phyloP scores from a whole-genome alignment of 192 early-diverging fungal species.

The Irineochytrium annulatum region DNA sequence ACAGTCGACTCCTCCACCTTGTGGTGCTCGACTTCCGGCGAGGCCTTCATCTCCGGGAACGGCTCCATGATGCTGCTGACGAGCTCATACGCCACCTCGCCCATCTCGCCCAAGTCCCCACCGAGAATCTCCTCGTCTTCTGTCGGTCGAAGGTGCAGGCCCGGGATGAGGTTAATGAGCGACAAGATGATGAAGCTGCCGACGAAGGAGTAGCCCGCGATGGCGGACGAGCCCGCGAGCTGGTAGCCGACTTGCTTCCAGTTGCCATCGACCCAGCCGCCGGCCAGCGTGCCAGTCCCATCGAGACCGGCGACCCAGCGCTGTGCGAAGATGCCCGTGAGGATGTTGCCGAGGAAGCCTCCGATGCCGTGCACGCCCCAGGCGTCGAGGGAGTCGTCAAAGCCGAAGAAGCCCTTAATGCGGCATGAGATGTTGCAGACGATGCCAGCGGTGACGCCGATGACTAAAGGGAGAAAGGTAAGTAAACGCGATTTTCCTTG shows the following conservation, averaged over 20 bases:
- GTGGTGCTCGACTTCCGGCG: conserved; percentile 9
- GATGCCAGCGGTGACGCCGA: conserved; percentile 65
- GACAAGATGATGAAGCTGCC: conserved; percentile 70
- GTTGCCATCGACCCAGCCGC: conserved; percentile 66
- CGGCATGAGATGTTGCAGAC: conserved; percentile 63
- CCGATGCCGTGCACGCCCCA: conserved; percentile 51
- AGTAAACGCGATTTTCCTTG: too few species aligned
- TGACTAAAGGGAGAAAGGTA: too few species aligned
- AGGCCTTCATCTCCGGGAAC: conserved; percentile 16
- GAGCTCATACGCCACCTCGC: conserved; percentile 70
- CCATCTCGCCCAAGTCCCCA: conserved; percentile 82
- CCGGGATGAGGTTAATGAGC: conserved; percentile 75
- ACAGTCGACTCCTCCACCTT: background rate
- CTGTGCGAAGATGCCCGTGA: conserved; percentile 90
- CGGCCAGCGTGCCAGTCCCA: conserved; percentile 25
- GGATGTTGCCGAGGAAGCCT: conserved; percentile 75
- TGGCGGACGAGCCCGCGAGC: conserved; percentile 58
- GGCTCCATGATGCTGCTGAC: conserved; percentile 8
- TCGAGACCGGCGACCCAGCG: conserved; percentile 68
- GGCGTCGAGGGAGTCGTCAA: conserved; percentile 54
- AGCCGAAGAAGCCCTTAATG: conserved; percentile 63
- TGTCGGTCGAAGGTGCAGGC: conserved; percentile 71
- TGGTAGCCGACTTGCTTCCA: conserved; percentile 66
- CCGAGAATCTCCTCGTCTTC: conserved; percentile 75
- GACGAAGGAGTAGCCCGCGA: conserved; percentile 69